Evolutionary conservation across 2,329 filamentous ascomycete species (phyloP), one percentile per base, ranked within the genome.

Genomic region (Aspergillus sp.): DNA sequence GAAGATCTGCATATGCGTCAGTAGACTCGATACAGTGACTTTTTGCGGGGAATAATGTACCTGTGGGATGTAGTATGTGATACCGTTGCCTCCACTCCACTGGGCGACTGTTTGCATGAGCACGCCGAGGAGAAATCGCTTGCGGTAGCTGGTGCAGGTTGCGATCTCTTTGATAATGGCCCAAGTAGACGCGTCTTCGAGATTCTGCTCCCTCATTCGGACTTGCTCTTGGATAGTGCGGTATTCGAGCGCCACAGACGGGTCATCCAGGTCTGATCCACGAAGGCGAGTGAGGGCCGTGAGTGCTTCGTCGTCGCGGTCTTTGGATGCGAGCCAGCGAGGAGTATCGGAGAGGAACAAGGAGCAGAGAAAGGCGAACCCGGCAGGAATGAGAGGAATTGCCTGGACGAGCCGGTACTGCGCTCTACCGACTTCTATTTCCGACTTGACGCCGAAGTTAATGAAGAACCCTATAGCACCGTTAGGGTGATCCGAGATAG

Each of bases 71-170:
- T 84, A 84, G 66, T 83, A 84, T 0, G 82, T 84, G 63, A 84
- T 84, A 39, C 81, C 82, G 61, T 84, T 84, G 9, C 82, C 82
- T n/a, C 82, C 82, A 4, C 79, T 79, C 82, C 82, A 85, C 65
- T 84, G 82, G 0, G 80, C 79, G 44, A 84, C 71, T 0, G 80
- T 81, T 63, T 85, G 81, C 77, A 85, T 81, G n/a, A 73, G 68
- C 54, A 80, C 75, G 1, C 80, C 75, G 24, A 85, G 75, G 53
- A 82, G 74, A 69, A 83, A 83, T 3, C 82, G 77, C 51, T 78
- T 78, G 12, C 82, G 79, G 63, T 83, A 82, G 27, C 77, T 79
- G 1, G 75, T 68, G 9, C 78, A 73, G 0, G 70, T 75, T 24
- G 76, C 73, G 15, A 81, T 78, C 68, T 81, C 82, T 64, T 79